Conservation (phyloP, 1,284 basidiomycete genomes). For the Puccinia sorghi region DNA sequence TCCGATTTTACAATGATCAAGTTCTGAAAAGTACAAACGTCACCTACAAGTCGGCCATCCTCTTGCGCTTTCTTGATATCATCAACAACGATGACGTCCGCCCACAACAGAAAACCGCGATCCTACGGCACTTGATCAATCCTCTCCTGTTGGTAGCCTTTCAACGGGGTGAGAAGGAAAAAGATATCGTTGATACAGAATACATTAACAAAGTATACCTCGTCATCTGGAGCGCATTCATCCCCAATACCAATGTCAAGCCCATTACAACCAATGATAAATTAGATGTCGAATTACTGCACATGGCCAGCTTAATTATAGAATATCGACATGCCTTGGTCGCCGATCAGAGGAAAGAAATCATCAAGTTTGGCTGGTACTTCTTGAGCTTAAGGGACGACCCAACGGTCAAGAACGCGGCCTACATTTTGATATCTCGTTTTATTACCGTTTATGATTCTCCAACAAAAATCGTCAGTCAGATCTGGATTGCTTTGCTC, state of each 20-base stretch:
- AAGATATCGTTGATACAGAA: conserved; percentile 68
- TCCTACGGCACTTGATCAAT: conserved; percentile 83
- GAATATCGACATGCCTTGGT: conserved; percentile 77
- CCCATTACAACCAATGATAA: conserved; percentile 71
- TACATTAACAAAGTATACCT: conserved; percentile 71
- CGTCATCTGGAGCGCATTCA: conserved; percentile 77
- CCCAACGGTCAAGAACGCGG: conserved; percentile 88
- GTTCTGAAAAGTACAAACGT: conserved; percentile 66
- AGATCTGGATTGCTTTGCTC: conserved; percentile 92
- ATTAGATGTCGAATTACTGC: conserved; percentile 85
- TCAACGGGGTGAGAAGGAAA: conserved; percentile 61
- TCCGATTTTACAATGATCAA: conserved; percentile 83
- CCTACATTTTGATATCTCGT: conserved; percentile 87
- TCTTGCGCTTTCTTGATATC: conserved; percentile 81
- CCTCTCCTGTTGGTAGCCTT: conserved; percentile 82
- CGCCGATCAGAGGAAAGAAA: conserved; percentile 81
- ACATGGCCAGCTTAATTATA: conserved; percentile 86
- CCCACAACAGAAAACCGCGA: conserved; percentile 79
- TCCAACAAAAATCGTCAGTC: conserved; percentile 87
- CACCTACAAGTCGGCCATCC: conserved; percentile 76
- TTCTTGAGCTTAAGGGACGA: conserved; percentile 78
- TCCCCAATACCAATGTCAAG: conserved; percentile 58
- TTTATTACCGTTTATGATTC: conserved; percentile 91
- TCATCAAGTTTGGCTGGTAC: conserved; percentile 93
- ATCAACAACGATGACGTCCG: conserved; percentile 71